Base-by-base conservation (phyloP, 805 yeast genomes). In the Lipomyces yamanashiensis region DNA sequence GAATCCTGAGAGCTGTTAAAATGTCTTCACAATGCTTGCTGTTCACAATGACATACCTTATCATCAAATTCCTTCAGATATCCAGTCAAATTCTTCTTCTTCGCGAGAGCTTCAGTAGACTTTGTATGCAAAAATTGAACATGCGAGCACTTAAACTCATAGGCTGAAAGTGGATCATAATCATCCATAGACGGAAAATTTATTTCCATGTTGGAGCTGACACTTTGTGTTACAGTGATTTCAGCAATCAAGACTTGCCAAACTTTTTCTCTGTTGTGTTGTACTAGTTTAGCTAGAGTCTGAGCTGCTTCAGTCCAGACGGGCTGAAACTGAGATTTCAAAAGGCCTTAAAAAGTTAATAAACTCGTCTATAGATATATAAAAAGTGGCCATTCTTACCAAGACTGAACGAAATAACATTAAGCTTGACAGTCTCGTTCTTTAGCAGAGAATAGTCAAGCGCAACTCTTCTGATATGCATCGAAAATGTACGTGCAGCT, bases 301-400 rank as follows among this genome's bases (percentile, higher is more conserved):
- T 87, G 93, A 59, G 81, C 77, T 1, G 89, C 88, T 5, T 88
- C 91, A 19, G 84, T 82, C 96, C 97, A 92, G 13, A 88, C 81
- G 0, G 98, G 98, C 61, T 90, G 88, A 70, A 93, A 91, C 62
- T 84, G 83, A 40, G 86, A 86, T 3, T 90, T 80, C 49, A 92
- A 76, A 64, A 89, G 80, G 40, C 98, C 98, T 68, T 88, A 82
- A 44, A 1, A 33, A 10, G 51, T 48, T 15, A 48, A 4, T 19
- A 23, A 13, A 2, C 15, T 19, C 34, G 15, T 51, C 44, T 28
- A 43, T 17, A n/a, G 21, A 41, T 10, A 8, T 21, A 13, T 12
- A 28, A 15, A 15, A 39, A 37, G 7, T 7, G 17, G n/a, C 19
- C 2, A 17, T 7, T 37, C 63, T n/a, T 53, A 58, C 67, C 68